Conservation (phyloP, 371 early-diverging fungal genomes). For the Mucor mucedo region DNA sequence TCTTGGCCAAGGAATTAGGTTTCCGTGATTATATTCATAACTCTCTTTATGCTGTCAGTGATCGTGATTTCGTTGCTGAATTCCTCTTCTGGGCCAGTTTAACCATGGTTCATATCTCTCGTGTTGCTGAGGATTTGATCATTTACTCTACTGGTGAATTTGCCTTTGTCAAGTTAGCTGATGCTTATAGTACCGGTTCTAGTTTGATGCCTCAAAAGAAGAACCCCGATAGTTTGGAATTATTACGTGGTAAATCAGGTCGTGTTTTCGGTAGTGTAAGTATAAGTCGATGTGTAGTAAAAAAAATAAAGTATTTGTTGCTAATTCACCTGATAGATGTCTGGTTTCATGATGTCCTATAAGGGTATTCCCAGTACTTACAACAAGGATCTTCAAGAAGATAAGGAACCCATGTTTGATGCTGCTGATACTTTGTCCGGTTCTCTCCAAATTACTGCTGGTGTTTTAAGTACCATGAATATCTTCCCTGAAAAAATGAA, state of each 20-base stretch:
- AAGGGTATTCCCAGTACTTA: constrained; percentile 97
- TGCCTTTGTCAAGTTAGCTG: constrained; percentile 90
- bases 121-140: constrained; percentile 95
- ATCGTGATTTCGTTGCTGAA: constrained; percentile 96
- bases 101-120: constrained; percentile 90
- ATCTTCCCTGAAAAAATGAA: constrained; percentile 80
- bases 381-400: constrained; percentile 98
- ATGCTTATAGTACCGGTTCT: constrained; percentile 96
- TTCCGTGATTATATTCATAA: constrained; percentile 87
- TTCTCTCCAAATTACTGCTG: constrained; percentile 89
- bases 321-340: constrained; percentile 57
- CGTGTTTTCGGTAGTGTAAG: constrained; percentile 91
- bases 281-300: not conserved
- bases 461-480: constrained; percentile 86
- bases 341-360: constrained; percentile 96
- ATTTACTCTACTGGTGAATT: constrained; percentile 92
- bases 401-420: constrained; percentile 98
- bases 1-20: constrained; percentile 85
- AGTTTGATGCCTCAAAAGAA: constrained; percentile 99
- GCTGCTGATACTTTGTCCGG: constrained; percentile 87
- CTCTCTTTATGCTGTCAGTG: constrained; percentile 88
- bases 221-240: constrained; percentile 96
- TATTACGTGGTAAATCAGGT: constrained; percentile 95
- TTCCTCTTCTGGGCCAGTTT: constrained; percentile 90
- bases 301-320: not conserved